Conservation (phyloP, 73 alveolate species). For the Paraurostyla sp. region DNA sequence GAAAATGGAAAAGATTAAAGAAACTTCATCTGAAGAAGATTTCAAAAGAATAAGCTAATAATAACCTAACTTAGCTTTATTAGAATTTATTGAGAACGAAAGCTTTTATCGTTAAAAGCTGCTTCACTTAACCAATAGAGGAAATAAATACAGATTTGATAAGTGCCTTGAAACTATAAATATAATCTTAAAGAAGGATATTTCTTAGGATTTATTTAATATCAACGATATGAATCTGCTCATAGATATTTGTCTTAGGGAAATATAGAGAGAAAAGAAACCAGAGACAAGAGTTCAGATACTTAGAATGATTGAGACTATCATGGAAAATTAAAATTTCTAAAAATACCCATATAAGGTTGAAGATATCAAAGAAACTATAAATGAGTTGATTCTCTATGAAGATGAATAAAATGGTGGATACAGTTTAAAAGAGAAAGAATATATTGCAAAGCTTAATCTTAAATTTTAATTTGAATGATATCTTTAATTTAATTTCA, state of each 20-base stretch:
- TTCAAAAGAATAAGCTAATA: background rate
- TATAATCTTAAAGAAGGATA: background rate
- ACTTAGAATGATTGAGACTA: slow-evolving; percentile 16
- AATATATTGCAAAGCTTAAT: background rate
- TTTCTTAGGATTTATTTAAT: slow-evolving; percentile 43
- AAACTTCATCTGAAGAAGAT: background rate
- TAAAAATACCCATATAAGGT: slow-evolving; percentile 30
- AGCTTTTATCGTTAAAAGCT: slow-evolving; percentile 43
- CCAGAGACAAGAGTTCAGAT: slow-evolving; percentile 14
- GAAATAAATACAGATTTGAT: slow-evolving; percentile 4
- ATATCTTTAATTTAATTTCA: no score
- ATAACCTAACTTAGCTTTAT: background rate
- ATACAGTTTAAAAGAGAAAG: slow-evolving; percentile 33
- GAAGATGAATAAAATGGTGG: slow-evolving; percentile 50
- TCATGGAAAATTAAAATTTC: slow-evolving; percentile 13
- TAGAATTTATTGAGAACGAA: slow-evolving; percentile 25
- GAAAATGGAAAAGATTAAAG: background rate
- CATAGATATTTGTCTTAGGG: slow-evolving; percentile 51
- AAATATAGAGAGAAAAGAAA: slow-evolving; percentile 20
- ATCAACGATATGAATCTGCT: slow-evolving; percentile 59
- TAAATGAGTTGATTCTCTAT: slow-evolving; percentile 41
- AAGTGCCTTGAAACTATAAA: slow-evolving; percentile 37
- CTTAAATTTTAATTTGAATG: slow-evolving; percentile 25
- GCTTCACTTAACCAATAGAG: slow-evolving; percentile 38
- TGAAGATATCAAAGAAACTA: slow-evolving; percentile 37